Conservation (phyloP, 805 yeast genomes). For the Candida ulmi region DNA sequence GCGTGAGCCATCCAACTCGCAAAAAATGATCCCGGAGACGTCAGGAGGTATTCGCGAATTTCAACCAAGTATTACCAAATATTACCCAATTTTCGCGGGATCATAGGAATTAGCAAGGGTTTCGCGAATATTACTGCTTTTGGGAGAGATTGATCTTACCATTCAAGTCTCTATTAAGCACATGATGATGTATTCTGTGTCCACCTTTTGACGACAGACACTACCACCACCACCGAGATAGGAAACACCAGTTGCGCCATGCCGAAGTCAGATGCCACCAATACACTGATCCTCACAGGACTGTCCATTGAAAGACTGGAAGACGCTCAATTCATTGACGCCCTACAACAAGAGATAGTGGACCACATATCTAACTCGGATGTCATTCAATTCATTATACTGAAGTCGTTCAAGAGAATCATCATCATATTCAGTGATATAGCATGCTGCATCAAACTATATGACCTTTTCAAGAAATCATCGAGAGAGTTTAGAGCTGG, state of each 20-base stretch:
- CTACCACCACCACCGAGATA: too few species aligned
- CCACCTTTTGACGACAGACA: too few species aligned
- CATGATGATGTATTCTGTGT: too few species aligned
- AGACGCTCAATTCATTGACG: conserved; percentile 11
- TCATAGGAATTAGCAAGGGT: too few species aligned
- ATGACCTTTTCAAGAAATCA: conserved; percentile 1
- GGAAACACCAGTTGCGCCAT: too few species aligned
- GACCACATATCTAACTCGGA: conserved; percentile 12
- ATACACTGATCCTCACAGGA: conserved; percentile 23
- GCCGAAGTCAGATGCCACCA: too few species aligned
- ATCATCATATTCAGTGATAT: conserved; percentile 19
- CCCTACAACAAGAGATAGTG: conserved; percentile 22
- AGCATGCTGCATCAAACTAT: conserved; percentile 6
- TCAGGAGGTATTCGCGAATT: not conserved
- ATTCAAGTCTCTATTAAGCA: too few species aligned
- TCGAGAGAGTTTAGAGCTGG: conserved; percentile 11
- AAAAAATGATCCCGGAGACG: not conserved
- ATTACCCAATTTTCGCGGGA: too few species aligned
- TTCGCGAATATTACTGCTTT: too few species aligned
- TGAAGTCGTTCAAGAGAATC: conserved; percentile 21
- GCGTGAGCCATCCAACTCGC: not conserved
- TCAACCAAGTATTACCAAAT: too few species aligned
- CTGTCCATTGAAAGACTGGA: conserved; percentile 12
- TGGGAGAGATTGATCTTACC: too few species aligned
- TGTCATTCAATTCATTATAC: conserved; percentile 23